phyloP scores from a whole-genome alignment of 306 rosid genomes.

The Argentina anserina region DNA sequence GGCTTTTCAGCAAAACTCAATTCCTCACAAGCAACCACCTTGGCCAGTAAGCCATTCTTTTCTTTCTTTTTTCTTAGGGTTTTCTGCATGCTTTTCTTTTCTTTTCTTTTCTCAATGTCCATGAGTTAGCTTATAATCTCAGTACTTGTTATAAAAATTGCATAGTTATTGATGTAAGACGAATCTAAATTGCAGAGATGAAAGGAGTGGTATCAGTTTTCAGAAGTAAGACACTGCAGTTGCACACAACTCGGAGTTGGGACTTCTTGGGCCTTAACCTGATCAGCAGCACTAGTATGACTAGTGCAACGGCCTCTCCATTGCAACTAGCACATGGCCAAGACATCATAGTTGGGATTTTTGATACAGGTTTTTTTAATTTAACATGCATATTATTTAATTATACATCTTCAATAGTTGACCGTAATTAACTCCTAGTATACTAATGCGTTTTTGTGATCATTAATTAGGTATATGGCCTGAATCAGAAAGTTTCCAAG shows the following conservation, averaged over 20 bases:
- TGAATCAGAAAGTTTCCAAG: conserved; percentile 47
- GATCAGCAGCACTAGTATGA: not conserved
- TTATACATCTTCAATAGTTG: not conserved
- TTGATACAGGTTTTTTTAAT: conserved; percentile 44
- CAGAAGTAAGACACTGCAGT: conserved; percentile 34
- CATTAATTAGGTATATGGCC: conserved; percentile 52
- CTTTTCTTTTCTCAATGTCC: not conserved
- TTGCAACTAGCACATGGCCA: conserved; percentile 35
- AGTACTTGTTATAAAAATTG: not conserved
- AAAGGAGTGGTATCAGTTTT: conserved; percentile 52
- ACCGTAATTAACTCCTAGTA: not conserved
- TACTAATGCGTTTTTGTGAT: not conserved
- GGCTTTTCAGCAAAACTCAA: conserved; percentile 61
- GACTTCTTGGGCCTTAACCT: conserved; percentile 48
- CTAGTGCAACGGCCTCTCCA: not conserved
- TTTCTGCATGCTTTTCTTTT: not conserved
- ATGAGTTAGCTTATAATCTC: not conserved
- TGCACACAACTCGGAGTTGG: conserved; percentile 65
- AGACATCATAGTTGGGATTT: conserved; percentile 41
- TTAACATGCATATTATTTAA: not conserved
- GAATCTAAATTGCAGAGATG: conserved; percentile 37
- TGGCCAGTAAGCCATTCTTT: conserved; percentile 35
- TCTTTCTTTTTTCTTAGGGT: not conserved
- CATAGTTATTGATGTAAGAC: not conserved
- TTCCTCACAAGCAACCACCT: conserved; percentile 44